Conservation (phyloP, 192 early-diverging fungal species). For the Backusella tuberculispora region DNA sequence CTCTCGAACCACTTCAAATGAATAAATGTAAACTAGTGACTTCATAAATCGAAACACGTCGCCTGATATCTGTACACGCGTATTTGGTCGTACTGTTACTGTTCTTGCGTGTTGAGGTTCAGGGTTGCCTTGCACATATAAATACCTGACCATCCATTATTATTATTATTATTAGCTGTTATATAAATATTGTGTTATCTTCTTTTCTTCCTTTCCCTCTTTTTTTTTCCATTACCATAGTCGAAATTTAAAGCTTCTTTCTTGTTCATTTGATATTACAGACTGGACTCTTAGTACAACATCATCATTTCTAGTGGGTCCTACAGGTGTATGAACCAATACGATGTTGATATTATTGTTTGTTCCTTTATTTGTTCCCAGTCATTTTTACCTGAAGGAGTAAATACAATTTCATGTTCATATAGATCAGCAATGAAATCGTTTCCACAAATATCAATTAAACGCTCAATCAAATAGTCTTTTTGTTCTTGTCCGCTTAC, state of each 20-base stretch:
- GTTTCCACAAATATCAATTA: conserved; percentile 70
- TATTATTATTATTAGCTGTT: not conserved
- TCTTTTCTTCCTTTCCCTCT: not conserved
- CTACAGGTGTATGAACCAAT: conserved; percentile 67
- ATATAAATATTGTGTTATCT: not conserved
- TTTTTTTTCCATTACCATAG: conserved; percentile 43
- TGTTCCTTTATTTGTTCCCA: not conserved
- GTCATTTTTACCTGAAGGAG: conserved; percentile 57
- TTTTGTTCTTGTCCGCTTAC: conserved; percentile 33
- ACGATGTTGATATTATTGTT: not conserved
- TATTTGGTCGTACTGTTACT: conserved; percentile 64
- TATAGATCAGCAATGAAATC: conserved; percentile 56
- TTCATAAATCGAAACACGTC: conserved; percentile 71
- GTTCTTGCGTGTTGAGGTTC: conserved; percentile 68
- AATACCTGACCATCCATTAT: conserved; percentile 46
- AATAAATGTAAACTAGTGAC: conserved; percentile 67
- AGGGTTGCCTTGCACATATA: conserved; percentile 68
- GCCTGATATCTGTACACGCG: conserved; percentile 65
- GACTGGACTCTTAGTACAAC: conserved; percentile 65
- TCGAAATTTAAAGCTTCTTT: conserved; percentile 42
- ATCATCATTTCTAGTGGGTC: conserved; percentile 76
- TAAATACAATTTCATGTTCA: conserved; percentile 72
- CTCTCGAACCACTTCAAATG: conserved; percentile 66
- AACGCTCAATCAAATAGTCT: conserved; percentile 58
- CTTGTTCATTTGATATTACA: conserved; percentile 49